Evolutionary conservation across 176 grass and related monocot genomes (phyloP), one percentile per base, ranked within the genome.

Genomic region (Avena insularis): DNA sequence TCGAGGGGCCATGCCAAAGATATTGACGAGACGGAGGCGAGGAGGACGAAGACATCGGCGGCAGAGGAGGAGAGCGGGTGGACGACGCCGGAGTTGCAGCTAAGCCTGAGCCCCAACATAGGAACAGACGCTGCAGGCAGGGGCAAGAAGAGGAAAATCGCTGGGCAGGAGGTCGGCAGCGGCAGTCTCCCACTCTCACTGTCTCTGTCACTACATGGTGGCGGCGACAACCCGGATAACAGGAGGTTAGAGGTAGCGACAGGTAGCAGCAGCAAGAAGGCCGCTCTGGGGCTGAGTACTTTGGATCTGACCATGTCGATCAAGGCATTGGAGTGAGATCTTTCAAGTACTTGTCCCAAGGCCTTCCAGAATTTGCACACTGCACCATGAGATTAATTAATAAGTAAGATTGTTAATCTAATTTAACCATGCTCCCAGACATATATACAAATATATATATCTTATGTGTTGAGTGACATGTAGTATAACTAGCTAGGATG

Each of bases 301-400:
- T 97, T 97, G 90, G 97, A 99, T 97, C 97, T 99, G 88, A 99
- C 97, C 97, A 99, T 99, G 97, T 99, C 97, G 63, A 99, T 99
- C 73, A 93, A 79, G 86, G 91, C 97, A 95, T 93, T 94, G 97
- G 97, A 99, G 97, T 99, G 97, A 99, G 97, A 99, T 99, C 94
- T 95, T 99, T 97, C 92, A 99, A 99, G 97, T 99, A 99, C 97
- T 96, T 88, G 89, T 93, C 83, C 75, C 91, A 90, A 97, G 94
- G 97, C 84, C 88, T 93, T 89, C 83, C 79, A 91, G 89, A 89
- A 85, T 2, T 77, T 87, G 86, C 86, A 89, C 86, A 89, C 86
- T 92, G 78, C 79, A 86, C 83, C 86, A 79, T 83, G 86, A 79
- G 31, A 83, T 89, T 92, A 92, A 74, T 81, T 92, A 82, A 85